Evolutionary conservation across 495 filamentous ascomycete species (phyloP), one percentile per base, ranked within the genome.

Genomic region (Glutinoglossum americanum): DNA sequence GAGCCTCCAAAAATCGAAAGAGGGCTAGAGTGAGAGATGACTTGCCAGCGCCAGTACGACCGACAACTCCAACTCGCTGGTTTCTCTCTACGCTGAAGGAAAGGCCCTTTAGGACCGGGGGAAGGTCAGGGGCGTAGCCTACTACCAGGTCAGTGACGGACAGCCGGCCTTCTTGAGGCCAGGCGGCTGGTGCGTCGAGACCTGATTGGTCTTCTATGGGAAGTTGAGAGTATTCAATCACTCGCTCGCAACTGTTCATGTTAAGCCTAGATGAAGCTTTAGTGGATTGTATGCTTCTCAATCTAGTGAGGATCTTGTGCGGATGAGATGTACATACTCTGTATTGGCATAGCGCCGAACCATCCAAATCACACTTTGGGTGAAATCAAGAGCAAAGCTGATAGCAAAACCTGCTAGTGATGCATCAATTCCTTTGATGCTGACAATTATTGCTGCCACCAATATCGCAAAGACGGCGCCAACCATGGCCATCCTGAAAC

Each of bases 21-120:
- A 93, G 69, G 0, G 87, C 85, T 0, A 93, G 73, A 0, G 86
- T 89, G 9, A 93, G 69, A 0, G 85, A 89, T 0, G 84, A 89
- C 64, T 94, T 94, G 19, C 88, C 88, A 0, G 87, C 86, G 13
- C 88, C 88, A 10, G 88, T 94, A 21, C 88, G 80, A 11, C 88
- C 88, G 9, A 92, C 84, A 0, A 94, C 81, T 17, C 87, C 88
- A 39, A 94, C 71, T 3, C 86, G 74, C 65, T 94, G 79, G 62
- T 85, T 85, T 35, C 76, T 73, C 54, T 85, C 74, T 30, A 89
- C 72, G 9, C 68, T 72, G 68, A 94, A 89, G 28, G 70, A 78
- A 26, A 94, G 72, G 0, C 80, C 84, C 62, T 89, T 86, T 0
- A 94, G 70, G 0, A 92, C 80, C 0, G 85, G 76, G 0, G 83